Conservation (phyloP, 2,329 filamentous ascomycete genomes). For the Colletotrichum filicis region DNA sequence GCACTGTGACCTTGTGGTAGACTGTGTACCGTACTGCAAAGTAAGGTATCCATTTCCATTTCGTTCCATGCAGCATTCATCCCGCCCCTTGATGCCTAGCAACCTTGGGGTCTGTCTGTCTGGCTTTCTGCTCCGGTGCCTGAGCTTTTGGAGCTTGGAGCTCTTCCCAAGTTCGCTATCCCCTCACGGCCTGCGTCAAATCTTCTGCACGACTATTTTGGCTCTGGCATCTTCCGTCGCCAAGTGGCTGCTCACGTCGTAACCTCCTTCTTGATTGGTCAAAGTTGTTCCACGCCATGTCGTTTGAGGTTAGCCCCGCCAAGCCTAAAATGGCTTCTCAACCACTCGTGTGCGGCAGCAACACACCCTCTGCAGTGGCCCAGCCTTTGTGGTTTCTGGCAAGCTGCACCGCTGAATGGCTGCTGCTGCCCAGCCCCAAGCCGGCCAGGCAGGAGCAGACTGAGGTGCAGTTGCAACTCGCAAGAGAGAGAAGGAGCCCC, state of each 20-base stretch:
- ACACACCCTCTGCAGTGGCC: constrained; percentile 26
- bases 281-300: background rate
- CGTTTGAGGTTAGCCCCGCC: background rate
- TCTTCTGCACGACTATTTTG: constrained; percentile 3
- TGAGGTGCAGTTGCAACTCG: background rate
- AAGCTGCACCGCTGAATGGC: constrained; percentile 21
- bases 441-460: constrained; percentile 18
- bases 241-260: constrained; percentile 19
- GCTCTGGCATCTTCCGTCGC: constrained; percentile 23
- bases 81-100: background rate
- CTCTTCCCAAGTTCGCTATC: constrained; percentile 2
- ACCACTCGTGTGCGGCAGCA: constrained; percentile 28
- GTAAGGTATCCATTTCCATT: background rate
- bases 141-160: background rate
- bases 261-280: constrained; percentile 6
- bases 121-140: constrained; percentile 3
- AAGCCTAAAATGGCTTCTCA: constrained; percentile 19
- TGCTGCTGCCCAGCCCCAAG: constrained; percentile 32
- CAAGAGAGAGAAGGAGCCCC: background rate
- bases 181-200: background rate
- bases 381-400: constrained; percentile 21
- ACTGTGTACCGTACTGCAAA: background rate
- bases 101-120: background rate
- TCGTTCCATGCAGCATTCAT: constrained; percentile 24
- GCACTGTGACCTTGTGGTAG: background rate